Conservation (phyloP, 257 asterid species). For the Lantana camara region DNA sequence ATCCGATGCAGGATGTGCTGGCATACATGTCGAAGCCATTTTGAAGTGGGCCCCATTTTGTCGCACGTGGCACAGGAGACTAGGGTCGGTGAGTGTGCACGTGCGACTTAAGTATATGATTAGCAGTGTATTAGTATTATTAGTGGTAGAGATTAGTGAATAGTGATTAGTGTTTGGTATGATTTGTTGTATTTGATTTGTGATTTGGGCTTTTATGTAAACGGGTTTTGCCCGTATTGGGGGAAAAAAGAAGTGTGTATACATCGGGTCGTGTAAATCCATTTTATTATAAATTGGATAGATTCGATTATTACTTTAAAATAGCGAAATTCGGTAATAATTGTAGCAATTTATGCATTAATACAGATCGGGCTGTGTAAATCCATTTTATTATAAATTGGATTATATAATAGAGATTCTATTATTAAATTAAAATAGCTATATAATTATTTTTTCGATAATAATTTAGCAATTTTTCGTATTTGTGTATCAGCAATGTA, state of each 20-base stretch:
- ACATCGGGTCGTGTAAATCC: constrained; percentile 19
- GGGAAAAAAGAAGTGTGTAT: constrained; percentile 28
- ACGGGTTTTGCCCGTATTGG: constrained; percentile 11
- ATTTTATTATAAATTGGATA: too few species aligned
- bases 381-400: background rate
- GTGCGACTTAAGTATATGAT: constrained; percentile 32
- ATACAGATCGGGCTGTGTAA: too few species aligned
- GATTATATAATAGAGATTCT: too few species aligned
- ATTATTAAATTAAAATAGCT: too few species aligned
- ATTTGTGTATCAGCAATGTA: too few species aligned
- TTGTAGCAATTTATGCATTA: too few species aligned
- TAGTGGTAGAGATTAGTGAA: background rate
- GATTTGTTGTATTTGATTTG: background rate
- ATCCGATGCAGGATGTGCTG: constrained; percentile 66
- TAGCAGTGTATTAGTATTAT: background rate
- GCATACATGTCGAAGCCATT: constrained; percentile 62
- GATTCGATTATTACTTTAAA: too few species aligned
- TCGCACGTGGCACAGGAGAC: constrained; percentile 57
- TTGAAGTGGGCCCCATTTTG: constrained; percentile 31
- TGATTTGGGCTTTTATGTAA: background rate
- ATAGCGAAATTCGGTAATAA: too few species aligned
- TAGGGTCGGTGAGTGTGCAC: constrained; percentile 57
- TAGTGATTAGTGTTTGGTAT: background rate
- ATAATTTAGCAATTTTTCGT: too few species aligned
- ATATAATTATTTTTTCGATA: too few species aligned